A percentile compares a stretch with the other conserved stretches of the same genome.
phyloP scores from a whole-genome alignment of 176 grass and related monocot species.

The Lolium multiflorum region DNA sequence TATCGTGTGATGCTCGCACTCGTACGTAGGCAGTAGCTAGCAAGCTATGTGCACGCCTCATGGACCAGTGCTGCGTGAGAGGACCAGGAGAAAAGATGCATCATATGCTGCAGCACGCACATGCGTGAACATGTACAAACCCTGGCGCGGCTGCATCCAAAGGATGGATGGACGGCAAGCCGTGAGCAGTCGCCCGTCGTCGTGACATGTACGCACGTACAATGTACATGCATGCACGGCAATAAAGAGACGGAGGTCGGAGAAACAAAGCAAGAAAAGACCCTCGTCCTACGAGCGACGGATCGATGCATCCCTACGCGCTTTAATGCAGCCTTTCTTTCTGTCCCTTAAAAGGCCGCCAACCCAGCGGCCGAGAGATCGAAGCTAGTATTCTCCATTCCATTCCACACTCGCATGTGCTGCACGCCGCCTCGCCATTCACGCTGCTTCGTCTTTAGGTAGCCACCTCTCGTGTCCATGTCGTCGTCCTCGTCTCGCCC shows the following conservation, averaged over 20 bases:
- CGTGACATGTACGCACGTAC: constrained; percentile 28
- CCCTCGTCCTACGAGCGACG: constrained; percentile 16
- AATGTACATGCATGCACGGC: constrained; percentile 14
- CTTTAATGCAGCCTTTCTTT: constrained; percentile 57
- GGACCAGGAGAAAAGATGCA: constrained; percentile 42
- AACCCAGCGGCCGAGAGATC: neutral
- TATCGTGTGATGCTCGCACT: neutral
- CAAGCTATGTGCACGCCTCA: neutral
- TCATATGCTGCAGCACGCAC: neutral
- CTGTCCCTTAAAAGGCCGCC: constrained; percentile 61
- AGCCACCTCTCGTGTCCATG: neutral
- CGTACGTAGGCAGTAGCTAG: constrained; percentile 1
- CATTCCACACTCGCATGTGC: neutral
- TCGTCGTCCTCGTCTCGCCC: constrained; percentile 3
- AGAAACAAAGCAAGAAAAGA: constrained; percentile 35
- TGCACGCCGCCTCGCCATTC: neutral
- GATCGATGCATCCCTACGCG: constrained; percentile 6
- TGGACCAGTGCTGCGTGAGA: neutral
- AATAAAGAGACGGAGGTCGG: constrained; percentile 23
- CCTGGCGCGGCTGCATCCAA: neutral
- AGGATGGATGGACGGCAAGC: neutral
- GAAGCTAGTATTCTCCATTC: neutral
- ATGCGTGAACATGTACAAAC: neutral
- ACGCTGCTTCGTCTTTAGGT: neutral
- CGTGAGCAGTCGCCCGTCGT: neutral